Percentiles rank a stretch among this genome's conserved stretches.
Evolutionary conservation across 208 protist species (phyloP).

Genomic region (Wallacemonas sp.): DNA sequence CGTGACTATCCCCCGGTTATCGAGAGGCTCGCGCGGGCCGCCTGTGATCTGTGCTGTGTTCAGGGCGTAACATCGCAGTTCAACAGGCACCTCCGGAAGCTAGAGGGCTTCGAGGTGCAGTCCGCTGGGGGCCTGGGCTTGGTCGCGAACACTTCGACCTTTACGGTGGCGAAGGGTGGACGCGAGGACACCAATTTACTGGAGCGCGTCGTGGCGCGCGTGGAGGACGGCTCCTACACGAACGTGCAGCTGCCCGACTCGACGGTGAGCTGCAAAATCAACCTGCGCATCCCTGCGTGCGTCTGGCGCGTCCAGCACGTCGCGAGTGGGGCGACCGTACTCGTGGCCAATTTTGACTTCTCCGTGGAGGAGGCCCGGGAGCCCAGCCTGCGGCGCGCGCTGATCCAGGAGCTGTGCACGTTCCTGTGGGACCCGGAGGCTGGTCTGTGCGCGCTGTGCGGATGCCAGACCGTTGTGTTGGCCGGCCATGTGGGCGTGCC

Average conservation of each 20-base stretch:
- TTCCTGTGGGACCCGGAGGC: slow-evolving; percentile 9
- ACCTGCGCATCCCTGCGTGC: background rate
- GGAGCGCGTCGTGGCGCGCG: background rate
- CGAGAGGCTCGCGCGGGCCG: background rate
- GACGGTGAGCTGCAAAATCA: background rate
- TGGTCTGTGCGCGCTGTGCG: background rate
- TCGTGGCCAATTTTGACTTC: slow-evolving; percentile 25
- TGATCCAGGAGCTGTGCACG: slow-evolving; percentile 20
- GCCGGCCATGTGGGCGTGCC: background rate
- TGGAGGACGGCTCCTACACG: background rate
- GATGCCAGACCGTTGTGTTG: background rate
- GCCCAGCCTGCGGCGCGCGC: slow-evolving; percentile 1
- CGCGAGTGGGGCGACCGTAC: background rate
- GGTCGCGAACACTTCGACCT: too few relatives aligned
- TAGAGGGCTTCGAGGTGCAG: background rate
- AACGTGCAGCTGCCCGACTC: background rate
- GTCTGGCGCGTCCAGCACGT: background rate
- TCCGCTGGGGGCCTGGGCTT: background rate
- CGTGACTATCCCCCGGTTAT: background rate
- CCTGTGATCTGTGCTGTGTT: background rate
- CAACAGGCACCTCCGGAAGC: background rate
- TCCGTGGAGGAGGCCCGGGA: background rate
- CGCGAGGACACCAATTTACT: background rate
- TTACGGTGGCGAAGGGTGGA: too few relatives aligned
- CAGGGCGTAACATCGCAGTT: slow-evolving; percentile 1